A percentile compares a stretch with the other conserved stretches of the same genome.
Conservation (phyloP, 1,284 basidiomycete species). For the Porogramme epimiltina region DNA sequence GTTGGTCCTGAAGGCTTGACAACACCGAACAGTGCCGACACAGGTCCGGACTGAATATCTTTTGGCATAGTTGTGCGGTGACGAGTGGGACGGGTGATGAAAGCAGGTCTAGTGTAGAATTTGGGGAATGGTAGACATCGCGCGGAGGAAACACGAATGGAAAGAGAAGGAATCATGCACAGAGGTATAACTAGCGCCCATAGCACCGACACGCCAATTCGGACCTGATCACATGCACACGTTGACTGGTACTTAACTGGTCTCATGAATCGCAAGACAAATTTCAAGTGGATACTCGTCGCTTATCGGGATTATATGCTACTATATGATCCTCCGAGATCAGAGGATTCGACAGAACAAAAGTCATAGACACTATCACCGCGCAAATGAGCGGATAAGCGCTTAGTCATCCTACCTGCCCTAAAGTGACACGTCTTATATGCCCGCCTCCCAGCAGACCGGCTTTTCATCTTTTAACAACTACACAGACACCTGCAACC, state of each 20-base stretch:
- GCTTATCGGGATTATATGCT: too few species aligned
- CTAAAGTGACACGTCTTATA: conserved; percentile 38
- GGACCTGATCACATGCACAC: too few species aligned
- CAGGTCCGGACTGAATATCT: conserved; percentile 53
- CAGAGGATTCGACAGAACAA: too few species aligned
- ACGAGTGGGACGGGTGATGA: background rate
- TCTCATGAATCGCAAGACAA: too few species aligned
- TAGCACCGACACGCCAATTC: background rate
- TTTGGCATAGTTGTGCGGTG: conserved; percentile 60
- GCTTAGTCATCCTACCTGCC: conserved; percentile 36
- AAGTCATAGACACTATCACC: background rate
- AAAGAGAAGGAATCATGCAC: conserved; percentile 3
- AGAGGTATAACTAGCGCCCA: background rate
- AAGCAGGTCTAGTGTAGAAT: background rate
- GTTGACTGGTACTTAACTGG: too few species aligned
- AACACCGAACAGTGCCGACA: conserved; percentile 83
- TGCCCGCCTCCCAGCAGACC: background rate
- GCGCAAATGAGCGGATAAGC: background rate
- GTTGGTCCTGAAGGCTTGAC: conserved; percentile 87
- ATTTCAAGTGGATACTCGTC: too few species aligned
- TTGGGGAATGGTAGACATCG: conserved; percentile 1
- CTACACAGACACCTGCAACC: conserved; percentile 53
- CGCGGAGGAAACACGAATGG: background rate
- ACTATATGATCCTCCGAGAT: too few species aligned
- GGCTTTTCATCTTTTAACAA: conserved; percentile 64